Conservation (phyloP, 768 basidiomycete species). For the Boletellus ananiceps region DNA sequence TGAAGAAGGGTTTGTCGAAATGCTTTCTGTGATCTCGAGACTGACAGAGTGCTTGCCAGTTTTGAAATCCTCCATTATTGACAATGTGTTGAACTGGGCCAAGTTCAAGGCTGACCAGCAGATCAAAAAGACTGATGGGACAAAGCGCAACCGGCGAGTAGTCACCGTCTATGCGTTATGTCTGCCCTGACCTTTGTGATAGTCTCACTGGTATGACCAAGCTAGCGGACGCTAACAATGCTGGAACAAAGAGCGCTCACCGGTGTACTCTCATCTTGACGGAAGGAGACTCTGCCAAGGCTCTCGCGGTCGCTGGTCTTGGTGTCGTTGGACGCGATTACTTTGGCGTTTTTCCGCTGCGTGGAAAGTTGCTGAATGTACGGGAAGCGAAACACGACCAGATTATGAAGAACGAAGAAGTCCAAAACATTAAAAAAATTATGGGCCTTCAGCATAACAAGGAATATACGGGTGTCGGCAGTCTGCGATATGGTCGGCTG, state of each 20-base stretch:
- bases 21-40: not conserved
- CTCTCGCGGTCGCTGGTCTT: constrained; percentile 91
- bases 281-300: constrained; percentile 98
- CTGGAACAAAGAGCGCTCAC: constrained; percentile 75
- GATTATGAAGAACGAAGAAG: constrained; percentile 97
- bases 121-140: constrained; percentile 93
- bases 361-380: constrained; percentile 95
- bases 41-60: constrained; percentile 43
- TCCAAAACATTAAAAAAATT: constrained; percentile 97
- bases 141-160: constrained; percentile 76
- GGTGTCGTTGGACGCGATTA: constrained; percentile 93
- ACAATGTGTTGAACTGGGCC: constrained; percentile 92
- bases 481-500: constrained; percentile 85
- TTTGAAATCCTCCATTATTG: constrained; percentile 82
- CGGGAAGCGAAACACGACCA: constrained; percentile 94
- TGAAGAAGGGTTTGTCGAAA: constrained; percentile 78
- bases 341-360: constrained; percentile 96
- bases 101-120: constrained; percentile 96
- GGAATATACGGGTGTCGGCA: constrained; percentile 64
- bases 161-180: not conserved
- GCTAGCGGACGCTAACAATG: constrained; percentile 95
- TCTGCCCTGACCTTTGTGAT: not conserved
- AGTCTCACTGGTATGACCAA: constrained; percentile 91
- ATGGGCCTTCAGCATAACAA: constrained; percentile 94
- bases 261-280: constrained; percentile 94